phyloP scores from a whole-genome alignment of 208 protist species.

The Porcisia hertigi region DNA sequence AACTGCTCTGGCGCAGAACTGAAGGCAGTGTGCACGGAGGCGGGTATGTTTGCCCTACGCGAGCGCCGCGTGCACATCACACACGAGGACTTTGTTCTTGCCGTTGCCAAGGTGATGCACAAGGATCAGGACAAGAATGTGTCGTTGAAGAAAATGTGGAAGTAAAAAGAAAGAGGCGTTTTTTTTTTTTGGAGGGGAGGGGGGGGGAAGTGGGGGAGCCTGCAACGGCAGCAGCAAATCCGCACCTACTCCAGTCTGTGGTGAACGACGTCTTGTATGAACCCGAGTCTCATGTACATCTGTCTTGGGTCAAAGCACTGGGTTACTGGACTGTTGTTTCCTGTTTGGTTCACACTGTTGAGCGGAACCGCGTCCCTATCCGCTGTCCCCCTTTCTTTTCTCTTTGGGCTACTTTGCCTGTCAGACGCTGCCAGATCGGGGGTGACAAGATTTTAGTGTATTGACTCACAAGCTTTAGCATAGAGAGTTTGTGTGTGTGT shows the following conservation, averaged over 20 bases:
- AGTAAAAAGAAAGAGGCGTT: slow-evolving; percentile 36
- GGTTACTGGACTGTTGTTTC: background rate
- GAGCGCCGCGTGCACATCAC: slow-evolving; percentile 99
- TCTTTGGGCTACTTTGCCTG: background rate
- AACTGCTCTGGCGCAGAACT: slow-evolving; percentile 99
- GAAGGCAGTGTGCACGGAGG: slow-evolving; percentile 96
- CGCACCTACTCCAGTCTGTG: too few relatives aligned
- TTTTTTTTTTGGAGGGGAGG: background rate
- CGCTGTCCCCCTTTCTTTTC: slow-evolving; percentile 1
- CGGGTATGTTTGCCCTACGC: slow-evolving; percentile 99
- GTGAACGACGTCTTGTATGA: background rate
- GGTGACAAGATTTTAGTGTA: background rate
- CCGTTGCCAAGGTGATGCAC: slow-evolving; percentile 99
- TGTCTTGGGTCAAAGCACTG: background rate
- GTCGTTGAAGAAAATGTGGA: slow-evolving; percentile 98
- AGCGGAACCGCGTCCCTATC: background rate
- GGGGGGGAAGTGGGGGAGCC: background rate
- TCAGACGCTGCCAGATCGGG: background rate
- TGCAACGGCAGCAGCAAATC: background rate
- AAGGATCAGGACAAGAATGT: slow-evolving; percentile 98
- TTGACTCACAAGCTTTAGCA: background rate
- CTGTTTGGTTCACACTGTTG: background rate
- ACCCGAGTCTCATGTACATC: background rate
- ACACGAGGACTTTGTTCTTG: slow-evolving; percentile 99
- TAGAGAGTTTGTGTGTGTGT: background rate